Conservation (phyloP, 192 early-diverging fungal species). For the Coemansia sp. region DNA sequence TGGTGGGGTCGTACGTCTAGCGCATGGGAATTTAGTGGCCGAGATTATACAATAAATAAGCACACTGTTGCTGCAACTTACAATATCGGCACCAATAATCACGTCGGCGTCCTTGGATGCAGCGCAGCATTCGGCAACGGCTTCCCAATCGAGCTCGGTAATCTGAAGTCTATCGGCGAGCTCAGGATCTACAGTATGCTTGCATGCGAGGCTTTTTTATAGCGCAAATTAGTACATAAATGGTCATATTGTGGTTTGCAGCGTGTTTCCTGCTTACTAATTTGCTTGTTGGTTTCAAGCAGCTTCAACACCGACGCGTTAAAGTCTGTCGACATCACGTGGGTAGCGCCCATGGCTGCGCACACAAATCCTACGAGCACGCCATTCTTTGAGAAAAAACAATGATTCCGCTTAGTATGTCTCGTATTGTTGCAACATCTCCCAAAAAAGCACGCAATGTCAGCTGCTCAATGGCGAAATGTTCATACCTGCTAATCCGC, state of each 20-base stretch:
- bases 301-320: slow-evolving; percentile 26
- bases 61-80: slow-evolving; percentile 16
- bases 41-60: background rate
- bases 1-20: slow-evolving; percentile 47
- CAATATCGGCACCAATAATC: slow-evolving; percentile 48
- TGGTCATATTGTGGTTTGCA: background rate
- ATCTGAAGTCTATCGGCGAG: slow-evolving; percentile 25
- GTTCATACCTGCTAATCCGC: slow-evolving; percentile 38
- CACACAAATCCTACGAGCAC: slow-evolving; percentile 36
- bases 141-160: slow-evolving; percentile 39
- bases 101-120: slow-evolving; percentile 28
- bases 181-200: slow-evolving; percentile 22
- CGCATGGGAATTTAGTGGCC: background rate
- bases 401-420: too few relatives aligned
- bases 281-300: slow-evolving; percentile 24
- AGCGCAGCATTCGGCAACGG: slow-evolving; percentile 21
- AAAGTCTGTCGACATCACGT: slow-evolving; percentile 32
- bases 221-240: background rate
- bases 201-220: too few relatives aligned
- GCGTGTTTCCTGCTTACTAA: slow-evolving; percentile 19
- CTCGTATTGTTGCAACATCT: too few relatives aligned
- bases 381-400: too few relatives aligned
- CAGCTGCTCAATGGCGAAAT: background rate
- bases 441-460: background rate
- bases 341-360: slow-evolving; percentile 43